Evolutionary conservation across 78 protist genomes (phyloP).

Genomic region (Pelomyxa schiedti): DNA sequence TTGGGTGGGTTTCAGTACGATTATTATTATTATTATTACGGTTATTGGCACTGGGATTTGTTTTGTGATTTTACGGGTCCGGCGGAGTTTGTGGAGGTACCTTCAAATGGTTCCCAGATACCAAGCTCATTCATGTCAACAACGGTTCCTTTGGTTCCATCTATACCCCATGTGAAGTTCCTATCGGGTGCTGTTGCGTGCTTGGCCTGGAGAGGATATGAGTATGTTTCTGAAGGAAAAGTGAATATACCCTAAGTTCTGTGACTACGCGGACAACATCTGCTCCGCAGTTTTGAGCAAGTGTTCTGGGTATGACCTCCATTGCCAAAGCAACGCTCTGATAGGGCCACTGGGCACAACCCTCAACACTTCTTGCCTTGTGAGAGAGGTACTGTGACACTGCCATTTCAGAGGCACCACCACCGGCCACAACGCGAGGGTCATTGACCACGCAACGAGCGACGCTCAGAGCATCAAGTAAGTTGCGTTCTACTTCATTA

Average conservation of each 20-base stretch:
- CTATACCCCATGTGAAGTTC: constrained; percentile 80
- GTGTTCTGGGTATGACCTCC: constrained; percentile 92
- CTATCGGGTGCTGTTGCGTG: constrained; percentile 68
- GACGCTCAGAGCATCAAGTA: constrained; percentile 95
- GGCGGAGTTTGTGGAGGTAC: too few species aligned
- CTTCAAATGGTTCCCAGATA: constrained; percentile 90
- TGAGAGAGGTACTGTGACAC: constrained; percentile 58
- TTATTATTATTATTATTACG: too few species aligned
- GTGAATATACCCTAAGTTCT: constrained; percentile 63
- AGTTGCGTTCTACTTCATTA: constrained; percentile 87
- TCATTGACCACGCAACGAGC: constrained; percentile 89
- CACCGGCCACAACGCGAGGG: constrained; percentile 96
- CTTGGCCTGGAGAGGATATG: constrained; percentile 53
- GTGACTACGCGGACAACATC: constrained; percentile 87
- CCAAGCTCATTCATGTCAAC: constrained; percentile 77
- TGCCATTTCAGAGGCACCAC: constrained; percentile 97
- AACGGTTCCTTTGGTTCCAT: constrained; percentile 82
- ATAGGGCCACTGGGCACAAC: constrained; percentile 85
- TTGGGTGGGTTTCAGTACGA: too few species aligned
- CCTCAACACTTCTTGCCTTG: constrained; percentile 71
- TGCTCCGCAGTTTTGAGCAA: constrained; percentile 98
- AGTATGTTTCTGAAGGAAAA: neutral
- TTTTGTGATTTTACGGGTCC: too few species aligned
- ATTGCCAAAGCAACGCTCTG: constrained; percentile 80
- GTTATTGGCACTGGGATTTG: too few species aligned